Evolutionary conservation across 345 rosid genomes (phyloP), one percentile per base, ranked within the genome.

Genomic region (Trapa incisa): DNA sequence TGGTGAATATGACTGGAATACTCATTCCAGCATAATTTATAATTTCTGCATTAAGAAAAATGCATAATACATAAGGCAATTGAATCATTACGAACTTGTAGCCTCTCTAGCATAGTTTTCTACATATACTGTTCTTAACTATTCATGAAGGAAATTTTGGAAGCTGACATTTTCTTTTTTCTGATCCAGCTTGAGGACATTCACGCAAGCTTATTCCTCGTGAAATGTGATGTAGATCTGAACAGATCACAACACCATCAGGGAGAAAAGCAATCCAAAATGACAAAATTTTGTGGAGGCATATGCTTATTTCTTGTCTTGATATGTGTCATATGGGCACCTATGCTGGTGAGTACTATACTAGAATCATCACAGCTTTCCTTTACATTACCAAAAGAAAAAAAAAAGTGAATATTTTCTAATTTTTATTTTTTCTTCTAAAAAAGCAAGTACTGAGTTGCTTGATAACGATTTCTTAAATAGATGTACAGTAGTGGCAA

Each of bases 401-500:
- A 22, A 39, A 38, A 68, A n/a, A 15, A 7, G 33, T 47, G 69
- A 4, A 52, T 50, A 33, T 32, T 47, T 36, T 66, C 15, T 14
- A 15, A 57, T 37, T 66, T 48, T 66, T 37, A 17, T 15, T 32
- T 12, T 43, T 52, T 66, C 60, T 17, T n/a, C 9, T 54, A 12
- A 17, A 54, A 29, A 54, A n/a, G 2, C 5, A 15, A n/a, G 35
- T n/a, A n/a, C 6, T 5, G 22, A 54, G 33, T n/a, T 7, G 5
- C 6, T 58, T 35, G 10, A 32, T 58, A 15, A 29, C 35, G 5
- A 58, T 42, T 14, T 41, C 6, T 64, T 67, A 65, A 47, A 35
- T 74, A 81, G 84, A 81, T 81, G 76, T 81, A 78, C 67, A 81
- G 84, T 73, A 78, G 84, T 17, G 84, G 84, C 12, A 81, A 81